Evolutionary conservation across 768 basidiomycete species (phyloP).

Genomic region (Astraeus odoratus): DNA sequence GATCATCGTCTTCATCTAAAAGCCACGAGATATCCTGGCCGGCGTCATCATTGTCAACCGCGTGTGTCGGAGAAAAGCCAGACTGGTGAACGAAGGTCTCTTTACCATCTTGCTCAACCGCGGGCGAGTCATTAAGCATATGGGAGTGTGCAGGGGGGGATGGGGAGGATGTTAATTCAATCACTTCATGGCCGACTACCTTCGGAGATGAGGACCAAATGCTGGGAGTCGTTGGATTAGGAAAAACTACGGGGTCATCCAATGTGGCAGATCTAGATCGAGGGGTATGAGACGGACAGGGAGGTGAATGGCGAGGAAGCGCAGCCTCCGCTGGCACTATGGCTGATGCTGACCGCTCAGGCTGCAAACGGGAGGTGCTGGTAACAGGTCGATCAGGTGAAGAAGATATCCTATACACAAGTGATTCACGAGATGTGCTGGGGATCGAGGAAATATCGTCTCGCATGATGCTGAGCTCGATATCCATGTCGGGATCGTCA

Average conservation of each 20-base stretch:
- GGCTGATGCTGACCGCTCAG: background rate
- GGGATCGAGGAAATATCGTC: conserved; percentile 3
- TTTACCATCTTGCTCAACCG: conserved; percentile 9
- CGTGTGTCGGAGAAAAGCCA: background rate
- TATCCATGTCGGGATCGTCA: conserved; percentile 50
- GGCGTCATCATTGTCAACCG: conserved; percentile 1
- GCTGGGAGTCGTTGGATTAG: conserved; percentile 5
- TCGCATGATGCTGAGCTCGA: conserved; percentile 35
- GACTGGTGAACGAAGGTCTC: conserved; percentile 3
- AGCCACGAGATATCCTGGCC: conserved; percentile 57
- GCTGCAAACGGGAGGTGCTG: background rate
- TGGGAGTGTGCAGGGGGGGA: conserved; percentile 14
- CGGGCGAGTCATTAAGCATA: background rate
- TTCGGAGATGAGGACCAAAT: conserved; percentile 19
- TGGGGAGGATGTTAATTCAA: conserved; percentile 27
- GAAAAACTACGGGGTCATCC: background rate
- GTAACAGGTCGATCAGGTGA: background rate
- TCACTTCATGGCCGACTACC: conserved; percentile 18
- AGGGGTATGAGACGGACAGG: background rate
- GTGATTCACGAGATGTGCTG: background rate
- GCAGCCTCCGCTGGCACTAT: background rate
- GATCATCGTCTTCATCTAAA: conserved; percentile 58
- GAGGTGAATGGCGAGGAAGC: background rate
- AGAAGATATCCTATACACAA: background rate
- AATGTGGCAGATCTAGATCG: background rate